Evolutionary conservation across 2,329 filamentous ascomycete genomes (phyloP).

Genomic region (Pseudophaeomoniella oleicola): DNA sequence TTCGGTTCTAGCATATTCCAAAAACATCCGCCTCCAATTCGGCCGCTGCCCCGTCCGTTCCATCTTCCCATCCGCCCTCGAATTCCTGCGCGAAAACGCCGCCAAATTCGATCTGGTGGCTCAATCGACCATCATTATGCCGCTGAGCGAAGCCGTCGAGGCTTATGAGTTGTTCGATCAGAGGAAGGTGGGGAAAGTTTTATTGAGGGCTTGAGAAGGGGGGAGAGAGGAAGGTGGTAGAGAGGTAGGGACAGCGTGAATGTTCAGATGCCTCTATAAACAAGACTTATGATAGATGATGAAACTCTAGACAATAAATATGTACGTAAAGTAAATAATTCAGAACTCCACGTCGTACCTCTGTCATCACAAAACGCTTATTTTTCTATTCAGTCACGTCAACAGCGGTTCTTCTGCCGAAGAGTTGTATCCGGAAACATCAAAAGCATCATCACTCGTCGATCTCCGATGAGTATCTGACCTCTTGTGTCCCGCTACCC

Average conservation of each 20-base stretch:
- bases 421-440: too few relatives aligned
- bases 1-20: slow-evolving; percentile 44
- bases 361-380: too few relatives aligned
- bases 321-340: too few relatives aligned
- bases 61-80: slow-evolving; percentile 51
- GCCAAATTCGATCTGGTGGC: slow-evolving; percentile 47
- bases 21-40: slow-evolving; percentile 62
- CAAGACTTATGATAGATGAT: too few relatives aligned
- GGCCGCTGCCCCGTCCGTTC: slow-evolving; percentile 61
- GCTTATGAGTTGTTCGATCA: slow-evolving; percentile 60
- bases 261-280: too few relatives aligned
- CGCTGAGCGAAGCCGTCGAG: slow-evolving; percentile 48
- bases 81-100: slow-evolving; percentile 51
- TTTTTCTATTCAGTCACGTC: too few relatives aligned
- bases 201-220: slow-evolving; percentile 40
- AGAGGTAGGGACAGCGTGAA: not conserved
- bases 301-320: too few relatives aligned
- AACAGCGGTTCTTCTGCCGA: too few relatives aligned
- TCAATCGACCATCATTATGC: slow-evolving; percentile 44
- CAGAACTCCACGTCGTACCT: too few relatives aligned
- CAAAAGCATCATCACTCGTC: too few relatives aligned
- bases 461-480: too few relatives aligned
- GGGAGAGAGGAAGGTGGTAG: not conserved
- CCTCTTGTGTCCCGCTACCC: too few relatives aligned
- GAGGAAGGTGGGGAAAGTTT: slow-evolving; percentile 60